phyloP scores from a whole-genome alignment of 495 filamentous ascomycete species.

The Annulohypoxylon bovei region DNA sequence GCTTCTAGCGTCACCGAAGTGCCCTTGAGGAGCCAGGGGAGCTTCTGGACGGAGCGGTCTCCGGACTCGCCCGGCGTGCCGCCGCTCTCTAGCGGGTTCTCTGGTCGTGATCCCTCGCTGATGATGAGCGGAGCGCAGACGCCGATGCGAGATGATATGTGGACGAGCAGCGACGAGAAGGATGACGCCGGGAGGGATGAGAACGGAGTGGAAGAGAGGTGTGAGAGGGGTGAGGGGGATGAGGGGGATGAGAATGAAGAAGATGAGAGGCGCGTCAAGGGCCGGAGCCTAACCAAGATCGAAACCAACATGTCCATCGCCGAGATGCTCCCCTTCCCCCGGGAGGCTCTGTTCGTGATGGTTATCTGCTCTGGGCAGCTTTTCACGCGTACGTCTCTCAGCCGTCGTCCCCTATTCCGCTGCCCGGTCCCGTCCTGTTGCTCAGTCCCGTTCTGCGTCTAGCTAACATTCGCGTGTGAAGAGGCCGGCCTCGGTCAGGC shows the following conservation, averaged over 20 bases:
- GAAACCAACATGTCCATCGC: constrained; percentile 30
- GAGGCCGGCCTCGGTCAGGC: constrained; percentile 45
- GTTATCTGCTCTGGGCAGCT: constrained; percentile 59
- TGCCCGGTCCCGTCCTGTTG: background rate
- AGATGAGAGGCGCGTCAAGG: background rate
- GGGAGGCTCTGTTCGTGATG: constrained; percentile 56
- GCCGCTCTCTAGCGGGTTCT: background rate
- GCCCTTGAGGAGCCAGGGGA: constrained; percentile 7
- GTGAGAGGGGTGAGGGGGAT: background rate
- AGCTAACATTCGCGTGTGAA: constrained; percentile 17
- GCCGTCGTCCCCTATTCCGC: background rate
- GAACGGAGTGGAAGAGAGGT: background rate
- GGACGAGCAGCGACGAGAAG: constrained; percentile 31
- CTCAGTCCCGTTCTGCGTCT: background rate
- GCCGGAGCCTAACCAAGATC: constrained; percentile 13
- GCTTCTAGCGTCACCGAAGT: constrained; percentile 24
- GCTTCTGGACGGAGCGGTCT: background rate
- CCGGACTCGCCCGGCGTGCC: background rate
- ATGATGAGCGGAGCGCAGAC: constrained; percentile 9
- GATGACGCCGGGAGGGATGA: background rate
- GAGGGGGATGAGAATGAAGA: background rate
- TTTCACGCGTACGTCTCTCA: constrained; percentile 40
- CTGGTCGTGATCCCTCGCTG: constrained; percentile 12
- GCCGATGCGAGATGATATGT: constrained; percentile 17
- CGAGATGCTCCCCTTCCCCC: constrained; percentile 43